phyloP scores from a whole-genome alignment of 2,329 filamentous ascomycete genomes.

The Cercospora sp. region DNA sequence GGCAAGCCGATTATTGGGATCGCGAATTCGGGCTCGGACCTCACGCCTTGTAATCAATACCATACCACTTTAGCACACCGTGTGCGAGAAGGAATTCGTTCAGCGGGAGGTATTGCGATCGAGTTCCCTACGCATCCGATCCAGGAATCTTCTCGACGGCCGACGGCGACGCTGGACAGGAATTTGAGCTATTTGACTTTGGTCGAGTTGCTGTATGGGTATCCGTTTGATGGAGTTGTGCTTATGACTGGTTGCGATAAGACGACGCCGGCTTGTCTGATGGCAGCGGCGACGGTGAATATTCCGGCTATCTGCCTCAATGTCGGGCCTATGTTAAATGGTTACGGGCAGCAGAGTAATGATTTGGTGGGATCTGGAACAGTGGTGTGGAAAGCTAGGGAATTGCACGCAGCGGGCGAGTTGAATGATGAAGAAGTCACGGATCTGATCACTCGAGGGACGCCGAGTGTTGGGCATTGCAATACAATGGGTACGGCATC shows the following conservation, averaged over 20 bases:
- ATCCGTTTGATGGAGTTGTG: constrained; percentile 37
- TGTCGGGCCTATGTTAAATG: constrained; percentile 38
- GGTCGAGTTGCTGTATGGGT: constrained; percentile 36
- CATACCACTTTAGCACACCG: constrained; percentile 34
- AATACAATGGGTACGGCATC: constrained; percentile 39
- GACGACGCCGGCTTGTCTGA: constrained; percentile 36
- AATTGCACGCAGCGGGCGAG: constrained; percentile 34
- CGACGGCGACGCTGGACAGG: constrained; percentile 36
- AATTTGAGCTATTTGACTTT: constrained; percentile 35
- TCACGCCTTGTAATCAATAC: constrained; percentile 37
- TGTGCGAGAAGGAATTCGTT: constrained; percentile 35
- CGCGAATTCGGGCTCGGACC: constrained; percentile 36
- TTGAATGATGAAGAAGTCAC: constrained; percentile 33
- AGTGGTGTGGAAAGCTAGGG: constrained; percentile 36
- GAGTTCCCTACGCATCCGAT: constrained; percentile 39
- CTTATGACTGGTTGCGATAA: constrained; percentile 37
- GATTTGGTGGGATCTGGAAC: constrained; percentile 33
- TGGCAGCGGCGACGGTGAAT: constrained; percentile 37
- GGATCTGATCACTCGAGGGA: constrained; percentile 34
- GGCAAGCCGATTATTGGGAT: constrained; percentile 37
- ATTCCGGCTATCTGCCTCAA: constrained; percentile 37
- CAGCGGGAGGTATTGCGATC: constrained; percentile 35
- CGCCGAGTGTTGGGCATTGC: constrained; percentile 35
- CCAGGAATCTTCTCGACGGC: constrained; percentile 33
- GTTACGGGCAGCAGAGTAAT: constrained; percentile 27